phyloP scores from a whole-genome alignment of 2,329 filamentous ascomycete genomes.

The Xylariales sp. region DNA sequence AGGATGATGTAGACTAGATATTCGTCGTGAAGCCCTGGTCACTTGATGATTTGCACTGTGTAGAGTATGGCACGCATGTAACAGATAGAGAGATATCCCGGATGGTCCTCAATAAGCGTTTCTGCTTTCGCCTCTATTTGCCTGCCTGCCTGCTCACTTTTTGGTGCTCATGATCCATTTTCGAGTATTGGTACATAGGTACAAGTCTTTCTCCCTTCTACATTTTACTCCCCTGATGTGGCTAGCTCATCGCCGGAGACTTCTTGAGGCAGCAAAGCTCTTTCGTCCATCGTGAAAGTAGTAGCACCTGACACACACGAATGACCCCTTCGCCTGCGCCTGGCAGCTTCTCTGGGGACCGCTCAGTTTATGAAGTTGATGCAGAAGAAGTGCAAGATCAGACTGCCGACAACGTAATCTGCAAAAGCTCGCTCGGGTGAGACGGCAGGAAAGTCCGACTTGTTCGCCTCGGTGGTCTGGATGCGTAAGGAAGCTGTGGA shows the following conservation, averaged over 20 bases:
- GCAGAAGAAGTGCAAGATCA: conserved; percentile 98
- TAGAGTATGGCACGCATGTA: background rate
- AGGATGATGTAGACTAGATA: conserved; percentile 20
- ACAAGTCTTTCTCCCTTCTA: no score
- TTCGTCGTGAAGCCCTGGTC: no score
- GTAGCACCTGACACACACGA: no score
- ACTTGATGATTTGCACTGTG: no score
- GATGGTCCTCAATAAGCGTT: no score
- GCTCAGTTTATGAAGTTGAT: conserved; percentile 97
- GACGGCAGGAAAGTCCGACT: conserved; percentile 68
- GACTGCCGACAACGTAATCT: conserved; percentile 89
- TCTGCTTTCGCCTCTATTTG: background rate
- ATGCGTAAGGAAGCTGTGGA: conserved; percentile 69
- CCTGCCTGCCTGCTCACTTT: background rate
- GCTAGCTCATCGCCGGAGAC: no score
- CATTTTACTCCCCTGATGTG: no score
- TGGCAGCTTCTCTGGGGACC: no score
- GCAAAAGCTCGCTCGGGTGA: conserved; percentile 90
- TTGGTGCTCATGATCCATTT: background rate
- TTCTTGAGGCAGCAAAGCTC: no score
- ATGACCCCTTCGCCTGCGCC: no score
- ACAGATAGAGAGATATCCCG: conserved; percentile 15
- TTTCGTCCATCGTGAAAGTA: no score
- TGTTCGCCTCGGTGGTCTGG: conserved; percentile 83
- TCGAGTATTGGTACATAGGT: background rate